Evolutionary conservation across 2,329 filamentous ascomycete genomes (phyloP).

Genomic region (Mycocentrospora acerina): DNA sequence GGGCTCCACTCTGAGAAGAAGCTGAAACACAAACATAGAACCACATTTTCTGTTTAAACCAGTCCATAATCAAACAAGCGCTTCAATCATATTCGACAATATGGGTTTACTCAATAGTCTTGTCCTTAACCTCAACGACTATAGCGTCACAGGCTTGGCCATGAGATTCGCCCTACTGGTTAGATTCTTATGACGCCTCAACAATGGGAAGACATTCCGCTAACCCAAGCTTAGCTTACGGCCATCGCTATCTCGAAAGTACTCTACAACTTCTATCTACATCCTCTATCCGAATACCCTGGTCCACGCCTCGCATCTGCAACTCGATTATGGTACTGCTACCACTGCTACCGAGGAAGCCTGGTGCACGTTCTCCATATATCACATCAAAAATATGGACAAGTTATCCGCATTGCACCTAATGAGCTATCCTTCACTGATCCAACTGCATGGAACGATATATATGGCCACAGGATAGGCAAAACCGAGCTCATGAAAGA

Average conservation of each 20-base stretch:
- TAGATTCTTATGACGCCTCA: too few relatives aligned
- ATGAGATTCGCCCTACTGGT: too few relatives aligned
- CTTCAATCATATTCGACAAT: too few relatives aligned
- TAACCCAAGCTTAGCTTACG: too few relatives aligned
- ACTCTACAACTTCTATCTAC: slow-evolving; percentile 5
- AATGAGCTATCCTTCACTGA: slow-evolving; percentile 4
- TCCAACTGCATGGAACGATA: neutral
- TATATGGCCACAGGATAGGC: neutral
- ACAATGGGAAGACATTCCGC: too few relatives aligned
- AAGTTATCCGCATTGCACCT: slow-evolving; percentile 5
- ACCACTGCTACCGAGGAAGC: neutral
- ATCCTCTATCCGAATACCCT: slow-evolving; percentile 8
- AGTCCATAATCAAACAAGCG: too few relatives aligned
- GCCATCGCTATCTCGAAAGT: slow-evolving; percentile 4
- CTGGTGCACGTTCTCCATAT: neutral
- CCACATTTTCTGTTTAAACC: too few relatives aligned
- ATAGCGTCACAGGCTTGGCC: too few relatives aligned
- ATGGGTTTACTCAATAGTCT: too few relatives aligned
- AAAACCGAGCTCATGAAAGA: neutral
- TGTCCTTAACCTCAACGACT: too few relatives aligned
- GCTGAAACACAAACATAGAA: too few relatives aligned
- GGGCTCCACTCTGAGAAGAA: too few relatives aligned
- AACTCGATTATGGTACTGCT: neutral
- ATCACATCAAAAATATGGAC: neutral
- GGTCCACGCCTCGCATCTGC: slow-evolving; percentile 3